A percentile compares a stretch with the other conserved stretches of the same genome.
Conservation (phyloP, 139 green algal genomes). For the Chlamydomonas asymmetrica region DNA sequence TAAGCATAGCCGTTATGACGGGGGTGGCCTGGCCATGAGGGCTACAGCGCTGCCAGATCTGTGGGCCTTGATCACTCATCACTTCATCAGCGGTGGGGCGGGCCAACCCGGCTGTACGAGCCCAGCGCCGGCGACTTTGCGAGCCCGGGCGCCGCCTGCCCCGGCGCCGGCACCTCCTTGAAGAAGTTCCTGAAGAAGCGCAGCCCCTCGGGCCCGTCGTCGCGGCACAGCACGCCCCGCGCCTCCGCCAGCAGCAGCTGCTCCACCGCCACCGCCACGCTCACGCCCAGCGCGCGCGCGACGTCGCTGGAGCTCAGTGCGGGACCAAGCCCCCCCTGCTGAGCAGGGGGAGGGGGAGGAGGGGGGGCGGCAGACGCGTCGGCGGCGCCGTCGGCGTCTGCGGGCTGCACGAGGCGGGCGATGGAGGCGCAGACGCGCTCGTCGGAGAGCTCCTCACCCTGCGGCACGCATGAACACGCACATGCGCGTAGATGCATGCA, state of each 20-base stretch:
- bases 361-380: background rate
- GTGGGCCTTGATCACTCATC: too few relatives aligned
- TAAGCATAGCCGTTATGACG: too few relatives aligned
- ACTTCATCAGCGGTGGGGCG: too few relatives aligned
- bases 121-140: too few relatives aligned
- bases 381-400: background rate
- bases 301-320: conserved; percentile 60
- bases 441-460: background rate
- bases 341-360: background rate
- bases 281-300: conserved; percentile 53
- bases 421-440: conserved; percentile 25
- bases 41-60: too few relatives aligned
- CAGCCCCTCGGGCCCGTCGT: conserved; percentile 87
- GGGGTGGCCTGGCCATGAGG: too few relatives aligned
- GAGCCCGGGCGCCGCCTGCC: too few relatives aligned
- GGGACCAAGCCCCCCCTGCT: conserved; percentile 44
- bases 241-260: conserved; percentile 83
- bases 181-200: conserved; percentile 93
- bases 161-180: too few relatives aligned
- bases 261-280: conserved; percentile 76
- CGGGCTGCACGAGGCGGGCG: conserved; percentile 11
- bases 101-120: too few relatives aligned
- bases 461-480: too few relatives aligned
- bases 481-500: too few relatives aligned
- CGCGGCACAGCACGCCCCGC: conserved; percentile 79